Base-by-base conservation (phyloP, 176 grass and related monocot genomes). In the Musa beccarii region DNA sequence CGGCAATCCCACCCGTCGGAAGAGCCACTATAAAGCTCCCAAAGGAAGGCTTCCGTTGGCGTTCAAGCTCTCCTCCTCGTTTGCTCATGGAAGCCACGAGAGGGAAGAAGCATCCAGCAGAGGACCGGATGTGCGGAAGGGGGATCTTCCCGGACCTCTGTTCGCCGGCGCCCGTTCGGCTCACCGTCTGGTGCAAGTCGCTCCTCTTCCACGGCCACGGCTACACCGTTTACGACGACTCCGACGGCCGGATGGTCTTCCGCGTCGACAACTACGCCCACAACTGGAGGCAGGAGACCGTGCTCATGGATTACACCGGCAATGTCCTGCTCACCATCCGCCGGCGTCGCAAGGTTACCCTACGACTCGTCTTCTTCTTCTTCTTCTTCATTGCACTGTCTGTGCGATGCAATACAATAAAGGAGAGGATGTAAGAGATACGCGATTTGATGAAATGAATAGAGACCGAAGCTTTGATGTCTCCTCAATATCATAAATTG, bases 111-210 rank as follows among this genome's bases (percentile, higher is more conserved):
- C 8, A 17, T 57, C 54, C 57, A n/a, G 57, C 57, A 17, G 20
- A 17, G 12, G 9, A 62, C 13, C 20, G 17, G 57, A 17, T 3
- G 57, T n/a, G 20, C 17, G 15, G 13, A n/a, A 62, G 3, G 24
- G 67, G 25, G 2, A 16, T 69, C 67, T 73, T 53, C 52, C 71
- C 71, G 71, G 71, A 54, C 26, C 67, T 69, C 26, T 69, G 57
- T 17, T 85, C 79, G 57, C 68, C 76, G 23, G 8, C 63, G 19
- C 55, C 72, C 15, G 71, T 64, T 8, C 50, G 63, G 12, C 85
- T 88, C 21, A 88, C 89, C 51, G 89, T 92, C 26, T 92, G 89
- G 89, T 85, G 89, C 80, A 88, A 88, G 76, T 92, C 89, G 51
- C 83, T 92, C 26, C 83, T 92, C 29, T 88, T 92, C 83, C 54